Base-by-base conservation (phyloP, 228 moss, liverwort and hornwort genomes). In the Sphagnum fallax region DNA sequence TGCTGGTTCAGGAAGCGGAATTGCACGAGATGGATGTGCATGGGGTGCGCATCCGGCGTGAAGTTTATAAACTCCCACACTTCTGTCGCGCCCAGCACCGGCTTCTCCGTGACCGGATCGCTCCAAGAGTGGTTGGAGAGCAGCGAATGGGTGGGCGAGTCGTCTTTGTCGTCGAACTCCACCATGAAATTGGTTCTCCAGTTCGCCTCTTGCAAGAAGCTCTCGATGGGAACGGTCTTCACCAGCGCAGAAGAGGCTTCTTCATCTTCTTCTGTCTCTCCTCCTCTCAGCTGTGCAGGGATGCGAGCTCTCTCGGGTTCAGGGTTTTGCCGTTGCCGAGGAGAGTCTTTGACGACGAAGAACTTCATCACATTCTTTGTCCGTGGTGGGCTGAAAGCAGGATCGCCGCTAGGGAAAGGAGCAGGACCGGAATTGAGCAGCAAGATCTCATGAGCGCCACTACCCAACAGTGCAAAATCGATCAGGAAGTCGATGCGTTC, bases 61-160 rank as follows among this genome's bases (percentile, higher is more conserved):
- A 75, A 78, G 64, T 84, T 84, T 10, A 84, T 61, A 0, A 84
- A 84, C 71, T 84, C 81, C 80, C 84, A 84, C 10, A 84, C 9
- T 72, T 84, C 80, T 0, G 78, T 84, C 0, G 67, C 2, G 9
- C 78, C 84, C 5, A 80, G 0, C 2, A 47, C 61, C 1, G 84
- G 81, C 57, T 32, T 78, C 78, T 84, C 81, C 4, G 80, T 80
- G 10, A 73, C 74, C 1, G 72, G 16, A 48, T 83, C 80, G 1
- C 0, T 0, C 83, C 83, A 83, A 0, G 83, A 15, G 8, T 57
- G 77, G 3, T 83, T 80, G 0, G 75, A 75, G 0, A 83, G 72
- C 1, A 59, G 6, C 11, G 80, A 77, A 4, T 65, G 4, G 0
- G 68, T 0, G 0, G 83, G 83, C 49, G 61, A 72, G 0, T 0